Conservation (phyloP, 1,284 basidiomycete genomes). For the Coniferiporia weirii region DNA sequence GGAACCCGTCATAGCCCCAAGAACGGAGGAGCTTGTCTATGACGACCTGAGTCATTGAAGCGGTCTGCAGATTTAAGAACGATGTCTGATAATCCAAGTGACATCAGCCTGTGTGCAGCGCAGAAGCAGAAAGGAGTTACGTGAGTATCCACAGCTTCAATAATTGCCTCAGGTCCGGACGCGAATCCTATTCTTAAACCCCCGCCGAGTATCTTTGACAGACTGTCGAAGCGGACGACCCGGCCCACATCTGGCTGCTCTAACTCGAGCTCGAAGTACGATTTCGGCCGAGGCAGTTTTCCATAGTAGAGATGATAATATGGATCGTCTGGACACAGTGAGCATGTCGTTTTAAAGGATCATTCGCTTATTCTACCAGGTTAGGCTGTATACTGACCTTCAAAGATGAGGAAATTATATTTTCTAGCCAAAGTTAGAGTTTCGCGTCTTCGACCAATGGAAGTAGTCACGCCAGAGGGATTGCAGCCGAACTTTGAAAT, state of each 20-base stretch:
- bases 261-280: conserved; percentile 74
- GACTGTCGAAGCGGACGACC: conserved; percentile 81
- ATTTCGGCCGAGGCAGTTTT: conserved; percentile 54
- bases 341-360: conserved; percentile 1
- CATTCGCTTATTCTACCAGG: too few species aligned
- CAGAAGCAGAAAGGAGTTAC: conserved; percentile 35
- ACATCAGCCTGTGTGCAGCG: conserved; percentile 13
- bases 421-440: conserved; percentile 72
- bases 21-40: conserved; percentile 62
- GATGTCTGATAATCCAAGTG: conserved; percentile 42
- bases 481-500: conserved; percentile 70
- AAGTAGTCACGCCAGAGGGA: conserved; percentile 77
- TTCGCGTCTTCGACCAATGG: conserved; percentile 69
- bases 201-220: conserved; percentile 83
- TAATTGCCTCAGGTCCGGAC: conserved; percentile 69
- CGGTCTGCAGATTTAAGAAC: conserved; percentile 74
- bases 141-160: conserved; percentile 71
- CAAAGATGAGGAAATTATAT: conserved; percentile 79
- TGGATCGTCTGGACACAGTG: conserved; percentile 55
- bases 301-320: conserved; percentile 75
- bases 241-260: conserved; percentile 59
- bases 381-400: conserved; percentile 45
- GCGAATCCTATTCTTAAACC: conserved; percentile 81
- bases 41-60: conserved; percentile 77
- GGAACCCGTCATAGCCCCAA: conserved; percentile 80